phyloP scores from a whole-genome alignment of 1,284 basidiomycete species.

The Ustilago trichophora region DNA sequence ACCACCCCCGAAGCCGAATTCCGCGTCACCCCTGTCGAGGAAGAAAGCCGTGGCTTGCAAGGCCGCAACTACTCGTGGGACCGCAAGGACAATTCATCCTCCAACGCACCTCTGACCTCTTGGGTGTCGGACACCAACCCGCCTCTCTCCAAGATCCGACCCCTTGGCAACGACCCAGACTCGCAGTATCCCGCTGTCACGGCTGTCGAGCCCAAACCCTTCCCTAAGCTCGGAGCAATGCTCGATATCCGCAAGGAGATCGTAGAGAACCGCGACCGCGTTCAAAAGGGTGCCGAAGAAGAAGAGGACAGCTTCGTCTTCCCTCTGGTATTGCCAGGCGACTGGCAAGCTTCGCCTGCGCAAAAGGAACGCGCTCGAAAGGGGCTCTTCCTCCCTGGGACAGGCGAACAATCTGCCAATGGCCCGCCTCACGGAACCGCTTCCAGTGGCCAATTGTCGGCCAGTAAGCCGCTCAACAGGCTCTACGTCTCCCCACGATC shows the following conservation, averaged over 20 bases:
- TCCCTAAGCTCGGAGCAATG: conserved; percentile 46
- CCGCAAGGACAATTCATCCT: conserved; percentile 15
- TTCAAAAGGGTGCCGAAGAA: background rate
- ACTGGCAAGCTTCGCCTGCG: conserved; percentile 45
- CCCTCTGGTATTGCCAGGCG: conserved; percentile 57
- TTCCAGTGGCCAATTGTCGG: background rate
- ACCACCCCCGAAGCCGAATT: conserved; percentile 31
- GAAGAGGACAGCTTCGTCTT: conserved; percentile 48
- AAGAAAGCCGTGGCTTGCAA: conserved; percentile 44
- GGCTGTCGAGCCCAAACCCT: conserved; percentile 43
- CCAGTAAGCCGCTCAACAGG: conserved; percentile 39
- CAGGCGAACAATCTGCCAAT: conserved; percentile 7
- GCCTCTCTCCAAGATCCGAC: conserved; percentile 27
- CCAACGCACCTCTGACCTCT: conserved; percentile 15
- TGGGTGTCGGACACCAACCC: conserved; percentile 42
- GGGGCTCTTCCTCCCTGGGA: conserved; percentile 20
- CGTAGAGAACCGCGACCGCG: conserved; percentile 12
- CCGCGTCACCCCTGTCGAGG: conserved; percentile 50
- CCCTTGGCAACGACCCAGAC: conserved; percentile 24
- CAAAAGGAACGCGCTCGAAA: conserved; percentile 35
- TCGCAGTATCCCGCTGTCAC: conserved; percentile 35
- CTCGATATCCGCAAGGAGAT: conserved; percentile 29
- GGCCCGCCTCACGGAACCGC: background rate
- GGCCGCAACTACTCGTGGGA: conserved; percentile 55
- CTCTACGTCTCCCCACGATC: conserved; percentile 55